Percentiles rank a stretch among this genome's conserved stretches.
These are phyloP conservation scores for Yamadazyma akitaensis DNA, from an alignment of 805 yeast species.

Conservation along the genomic window DNA sequence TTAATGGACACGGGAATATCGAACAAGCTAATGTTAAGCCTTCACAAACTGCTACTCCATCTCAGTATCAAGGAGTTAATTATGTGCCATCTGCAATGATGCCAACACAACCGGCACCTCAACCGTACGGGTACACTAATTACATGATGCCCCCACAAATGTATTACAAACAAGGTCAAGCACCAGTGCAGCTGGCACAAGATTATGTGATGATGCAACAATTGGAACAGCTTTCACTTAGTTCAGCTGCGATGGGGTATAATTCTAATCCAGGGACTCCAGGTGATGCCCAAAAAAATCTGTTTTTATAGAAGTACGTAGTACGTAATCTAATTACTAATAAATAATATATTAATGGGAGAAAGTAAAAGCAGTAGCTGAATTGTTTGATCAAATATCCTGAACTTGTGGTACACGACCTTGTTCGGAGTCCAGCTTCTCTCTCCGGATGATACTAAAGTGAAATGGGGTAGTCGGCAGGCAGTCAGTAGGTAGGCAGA, in stretches of 20 bases:
- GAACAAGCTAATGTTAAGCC: background rate
- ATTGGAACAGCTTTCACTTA: constrained; percentile 43
- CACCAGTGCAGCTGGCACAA: constrained; percentile 8
- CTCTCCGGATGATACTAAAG: too few relatives aligned
- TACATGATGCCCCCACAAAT: constrained; percentile 8
- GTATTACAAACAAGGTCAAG: constrained; percentile 7
- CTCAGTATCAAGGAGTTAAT: constrained; percentile 4
- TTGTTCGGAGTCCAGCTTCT: too few relatives aligned
- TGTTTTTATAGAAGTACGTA: constrained; percentile 17
- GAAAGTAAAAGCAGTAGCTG: background rate
- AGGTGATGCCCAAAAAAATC: constrained; percentile 18
- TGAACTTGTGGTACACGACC: too few relatives aligned
- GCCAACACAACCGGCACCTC: constrained; percentile 1
- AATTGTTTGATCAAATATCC: too few relatives aligned
- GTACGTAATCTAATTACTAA: background rate
- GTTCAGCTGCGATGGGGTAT: constrained; percentile 47
- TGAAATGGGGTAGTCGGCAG: too few relatives aligned
- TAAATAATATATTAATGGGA: background rate
- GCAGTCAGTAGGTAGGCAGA: too few relatives aligned
- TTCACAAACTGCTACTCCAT: background rate
- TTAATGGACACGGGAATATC: background rate
- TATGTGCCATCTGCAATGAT: background rate
- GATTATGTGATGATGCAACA: constrained; percentile 42
- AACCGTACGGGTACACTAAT: background rate
- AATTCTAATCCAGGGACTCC: constrained; percentile 42